phyloP scores from a whole-genome alignment of 2,329 filamentous ascomycete species.

The Chalaropsis ovoidea region DNA sequence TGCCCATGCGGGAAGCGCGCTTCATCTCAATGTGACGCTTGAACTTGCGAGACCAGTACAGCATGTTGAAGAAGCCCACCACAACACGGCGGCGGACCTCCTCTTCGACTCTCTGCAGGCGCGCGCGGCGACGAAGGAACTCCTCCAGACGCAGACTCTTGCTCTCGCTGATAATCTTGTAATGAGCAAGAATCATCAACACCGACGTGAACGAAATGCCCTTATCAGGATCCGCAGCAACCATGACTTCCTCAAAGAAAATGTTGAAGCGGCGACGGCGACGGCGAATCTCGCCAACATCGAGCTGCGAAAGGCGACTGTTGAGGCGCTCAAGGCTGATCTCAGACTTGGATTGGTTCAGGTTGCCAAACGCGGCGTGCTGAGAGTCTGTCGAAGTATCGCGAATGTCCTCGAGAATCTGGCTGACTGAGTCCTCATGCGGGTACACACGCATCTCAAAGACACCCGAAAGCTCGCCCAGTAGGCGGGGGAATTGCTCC shows the following conservation, averaged over 20 bases:
- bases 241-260: slow-evolving; percentile 96
- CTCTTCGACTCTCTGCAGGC: slow-evolving; percentile 88
- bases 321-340: slow-evolving; percentile 71
- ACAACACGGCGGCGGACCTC: slow-evolving; percentile 84
- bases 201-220: slow-evolving; percentile 89
- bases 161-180: slow-evolving; percentile 97
- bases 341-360: slow-evolving; percentile 44
- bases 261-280: slow-evolving; percentile 73
- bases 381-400: slow-evolving; percentile 41
- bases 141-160: slow-evolving; percentile 93
- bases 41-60: slow-evolving; percentile 80
- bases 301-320: slow-evolving; percentile 59
- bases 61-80: slow-evolving; percentile 87
- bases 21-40: slow-evolving; percentile 63
- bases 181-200: slow-evolving; percentile 91
- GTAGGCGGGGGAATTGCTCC: slow-evolving; percentile 74
- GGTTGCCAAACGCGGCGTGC: slow-evolving; percentile 45
- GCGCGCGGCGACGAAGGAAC: slow-evolving; percentile 78
- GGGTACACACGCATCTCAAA: slow-evolving; percentile 98
- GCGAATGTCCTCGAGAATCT: slow-evolving; percentile 75
- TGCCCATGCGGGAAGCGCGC: slow-evolving; percentile 63
- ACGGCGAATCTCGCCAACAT: slow-evolving; percentile 61
- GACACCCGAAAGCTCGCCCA: slow-evolving; percentile 85
- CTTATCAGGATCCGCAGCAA: slow-evolving; percentile 77
- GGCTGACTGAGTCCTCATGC: slow-evolving; percentile 74